Evolutionary conservation across 306 rosid genomes (phyloP).

Genomic region (Hippophae rhamnoides): DNA sequence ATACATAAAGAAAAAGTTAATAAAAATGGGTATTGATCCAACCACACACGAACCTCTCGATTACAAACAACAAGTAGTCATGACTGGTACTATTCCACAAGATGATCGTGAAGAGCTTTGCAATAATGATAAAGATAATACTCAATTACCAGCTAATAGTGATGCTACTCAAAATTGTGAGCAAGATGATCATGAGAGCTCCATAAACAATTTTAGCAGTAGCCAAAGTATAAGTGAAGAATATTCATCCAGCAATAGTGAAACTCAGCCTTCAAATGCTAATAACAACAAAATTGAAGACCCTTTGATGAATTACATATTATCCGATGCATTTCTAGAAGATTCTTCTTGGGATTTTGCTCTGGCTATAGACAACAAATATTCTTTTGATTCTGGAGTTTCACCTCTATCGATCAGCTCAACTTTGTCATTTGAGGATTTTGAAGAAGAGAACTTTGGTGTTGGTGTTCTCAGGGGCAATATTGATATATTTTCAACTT

Average conservation of each 20-base stretch:
- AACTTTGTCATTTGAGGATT: constrained; percentile 30
- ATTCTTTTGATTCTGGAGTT: constrained; percentile 18
- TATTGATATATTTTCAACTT: too few species aligned
- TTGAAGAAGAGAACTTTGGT: constrained; percentile 23
- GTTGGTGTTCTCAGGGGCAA: constrained; percentile 10
- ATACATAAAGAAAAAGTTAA: constrained; percentile 70
- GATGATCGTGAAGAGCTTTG: background rate
- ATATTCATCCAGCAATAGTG: constrained; percentile 1
- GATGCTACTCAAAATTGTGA: background rate
- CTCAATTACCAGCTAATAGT: background rate
- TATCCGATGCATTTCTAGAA: constrained; percentile 22
- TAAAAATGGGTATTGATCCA: constrained; percentile 81
- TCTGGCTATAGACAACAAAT: background rate
- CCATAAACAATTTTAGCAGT: background rate
- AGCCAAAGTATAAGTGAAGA: background rate
- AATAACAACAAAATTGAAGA: constrained; percentile 4
- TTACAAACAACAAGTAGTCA: background rate
- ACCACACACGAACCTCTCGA: constrained; percentile 58
- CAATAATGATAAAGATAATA: background rate
- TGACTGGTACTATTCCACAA: too few species aligned
- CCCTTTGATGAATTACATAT: constrained; percentile 23
- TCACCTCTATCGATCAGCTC: constrained; percentile 11
- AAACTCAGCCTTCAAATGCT: constrained; percentile 10
- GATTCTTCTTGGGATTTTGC: constrained; percentile 26
- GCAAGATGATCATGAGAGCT: background rate